Conservation (phyloP, 176 grass and related monocot genomes). For the Alopecurus myosuroides region DNA sequence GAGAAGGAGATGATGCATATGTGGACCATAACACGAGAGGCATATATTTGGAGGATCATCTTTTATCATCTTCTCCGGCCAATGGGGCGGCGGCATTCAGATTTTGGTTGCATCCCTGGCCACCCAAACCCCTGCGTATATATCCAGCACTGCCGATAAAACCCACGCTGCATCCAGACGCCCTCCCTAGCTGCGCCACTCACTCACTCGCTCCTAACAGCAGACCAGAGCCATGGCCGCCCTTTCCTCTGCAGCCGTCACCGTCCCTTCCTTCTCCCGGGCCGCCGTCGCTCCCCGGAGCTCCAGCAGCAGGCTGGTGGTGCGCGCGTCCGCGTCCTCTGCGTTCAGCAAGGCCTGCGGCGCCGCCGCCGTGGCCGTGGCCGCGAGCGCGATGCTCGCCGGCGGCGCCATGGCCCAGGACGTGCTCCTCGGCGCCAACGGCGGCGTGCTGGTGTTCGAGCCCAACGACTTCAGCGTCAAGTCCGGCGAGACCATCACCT, state of each 20-base stretch:
- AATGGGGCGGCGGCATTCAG: background rate
- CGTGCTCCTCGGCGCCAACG: conserved; percentile 54
- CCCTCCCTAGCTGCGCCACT: background rate
- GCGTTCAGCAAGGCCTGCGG: conserved; percentile 39
- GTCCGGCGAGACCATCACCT: conserved; percentile 72
- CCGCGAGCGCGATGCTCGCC: conserved; percentile 52
- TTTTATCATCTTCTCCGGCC: background rate
- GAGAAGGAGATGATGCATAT: background rate
- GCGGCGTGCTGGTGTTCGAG: conserved; percentile 67
- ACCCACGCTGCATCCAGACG: background rate
- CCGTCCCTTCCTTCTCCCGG: conserved; percentile 31
- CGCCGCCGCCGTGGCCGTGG: conserved; percentile 45
- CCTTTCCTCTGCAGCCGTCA: conserved; percentile 56
- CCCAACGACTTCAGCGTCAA: conserved; percentile 66
- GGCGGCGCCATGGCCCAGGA: conserved; percentile 66
- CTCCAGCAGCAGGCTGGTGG: background rate
- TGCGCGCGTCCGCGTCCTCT: conserved; percentile 58
- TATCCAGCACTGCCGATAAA: background rate
- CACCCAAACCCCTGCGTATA: background rate
- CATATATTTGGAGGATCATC: background rate
- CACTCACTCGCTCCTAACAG: background rate
- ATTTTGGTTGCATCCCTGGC: background rate
- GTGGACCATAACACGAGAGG: background rate
- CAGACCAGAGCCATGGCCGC: conserved; percentile 44
- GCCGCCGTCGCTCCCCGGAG: background rate